Conservation (phyloP, 495 filamentous ascomycete species). For the Neurospora sp. region DNA sequence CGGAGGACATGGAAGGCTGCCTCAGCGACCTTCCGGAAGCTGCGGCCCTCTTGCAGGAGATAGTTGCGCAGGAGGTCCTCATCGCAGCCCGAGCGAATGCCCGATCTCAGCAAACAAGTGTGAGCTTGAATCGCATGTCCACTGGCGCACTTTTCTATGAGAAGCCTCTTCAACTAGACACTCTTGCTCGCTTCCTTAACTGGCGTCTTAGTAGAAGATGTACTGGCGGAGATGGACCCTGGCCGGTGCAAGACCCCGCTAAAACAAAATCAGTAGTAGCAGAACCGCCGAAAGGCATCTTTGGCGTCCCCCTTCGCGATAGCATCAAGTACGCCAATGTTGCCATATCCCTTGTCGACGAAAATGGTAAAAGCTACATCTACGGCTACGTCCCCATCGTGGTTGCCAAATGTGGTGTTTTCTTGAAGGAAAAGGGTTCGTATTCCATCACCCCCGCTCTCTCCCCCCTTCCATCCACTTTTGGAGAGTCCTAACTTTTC, state of each 20-base stretch:
- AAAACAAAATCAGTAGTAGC: slow-evolving; percentile 16
- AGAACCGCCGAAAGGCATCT: slow-evolving; percentile 52
- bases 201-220: slow-evolving; percentile 7
- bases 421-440: slow-evolving; percentile 94
- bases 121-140: slow-evolving; percentile 13
- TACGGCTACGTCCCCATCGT: slow-evolving; percentile 99
- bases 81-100: slow-evolving; percentile 1
- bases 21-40: slow-evolving; percentile 8
- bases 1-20: slow-evolving; percentile 13
- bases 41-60: slow-evolving; percentile 7
- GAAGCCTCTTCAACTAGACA: slow-evolving; percentile 9
- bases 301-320: slow-evolving; percentile 84
- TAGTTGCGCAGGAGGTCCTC: slow-evolving; percentile 7
- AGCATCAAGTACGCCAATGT: slow-evolving; percentile 99
- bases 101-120: slow-evolving; percentile 21
- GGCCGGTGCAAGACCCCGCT: background rate
- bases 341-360: slow-evolving; percentile 89
- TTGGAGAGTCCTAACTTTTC: slow-evolving; percentile 8
- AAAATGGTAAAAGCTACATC: slow-evolving; percentile 85
- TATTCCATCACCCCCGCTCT: slow-evolving; percentile 6
- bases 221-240: slow-evolving; percentile 1
- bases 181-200: slow-evolving; percentile 11
- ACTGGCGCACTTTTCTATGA: slow-evolving; percentile 1
- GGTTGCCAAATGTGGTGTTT: slow-evolving; percentile 96
- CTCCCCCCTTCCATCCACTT: slow-evolving; percentile 5